Conservation (phyloP, 2,329 filamentous ascomycete species). For the Verticillium nonalfalfae region DNA sequence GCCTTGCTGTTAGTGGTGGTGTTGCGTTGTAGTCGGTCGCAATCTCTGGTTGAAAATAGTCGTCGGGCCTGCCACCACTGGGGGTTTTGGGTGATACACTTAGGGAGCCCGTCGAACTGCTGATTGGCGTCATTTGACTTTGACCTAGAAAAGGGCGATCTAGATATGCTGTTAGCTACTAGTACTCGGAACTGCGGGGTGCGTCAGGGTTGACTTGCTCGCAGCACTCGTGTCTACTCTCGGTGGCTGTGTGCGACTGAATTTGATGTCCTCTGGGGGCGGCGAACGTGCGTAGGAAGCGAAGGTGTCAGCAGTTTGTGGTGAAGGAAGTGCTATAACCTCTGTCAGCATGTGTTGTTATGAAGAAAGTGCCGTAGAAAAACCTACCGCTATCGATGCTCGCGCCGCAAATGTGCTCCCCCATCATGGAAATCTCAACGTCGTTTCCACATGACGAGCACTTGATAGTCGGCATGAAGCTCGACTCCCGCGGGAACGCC, state of each 20-base stretch:
- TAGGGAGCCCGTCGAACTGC: conserved; percentile 51
- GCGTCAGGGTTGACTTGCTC: conserved; percentile 31
- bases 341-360: not conserved
- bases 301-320: conserved; percentile 22
- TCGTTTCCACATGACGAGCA: conserved; percentile 74
- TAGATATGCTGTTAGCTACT: conserved; percentile 28
- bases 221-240: conserved; percentile 45
- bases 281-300: conserved; percentile 18
- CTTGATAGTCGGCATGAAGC: conserved; percentile 77
- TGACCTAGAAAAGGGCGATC: conserved; percentile 48
- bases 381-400: conserved; percentile 40
- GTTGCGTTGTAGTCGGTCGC: conserved; percentile 33
- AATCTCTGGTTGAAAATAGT: conserved; percentile 39
- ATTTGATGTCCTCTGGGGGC: conserved; percentile 23
- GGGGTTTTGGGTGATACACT: conserved; percentile 59
- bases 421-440: conserved; percentile 80
- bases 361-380: not conserved
- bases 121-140: conserved; percentile 58
- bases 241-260: conserved; percentile 32
- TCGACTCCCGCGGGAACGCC: conserved; percentile 52
- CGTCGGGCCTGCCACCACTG: conserved; percentile 34
- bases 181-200: not conserved
- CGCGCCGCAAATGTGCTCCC: conserved; percentile 68
- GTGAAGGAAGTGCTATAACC: conserved; percentile 30
- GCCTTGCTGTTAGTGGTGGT: conserved; percentile 28